Percentiles rank a stretch among this genome's conserved stretches.
Conservation (phyloP, 2,329 filamentous ascomycete species). For the Sporothrix dimorphospora region DNA sequence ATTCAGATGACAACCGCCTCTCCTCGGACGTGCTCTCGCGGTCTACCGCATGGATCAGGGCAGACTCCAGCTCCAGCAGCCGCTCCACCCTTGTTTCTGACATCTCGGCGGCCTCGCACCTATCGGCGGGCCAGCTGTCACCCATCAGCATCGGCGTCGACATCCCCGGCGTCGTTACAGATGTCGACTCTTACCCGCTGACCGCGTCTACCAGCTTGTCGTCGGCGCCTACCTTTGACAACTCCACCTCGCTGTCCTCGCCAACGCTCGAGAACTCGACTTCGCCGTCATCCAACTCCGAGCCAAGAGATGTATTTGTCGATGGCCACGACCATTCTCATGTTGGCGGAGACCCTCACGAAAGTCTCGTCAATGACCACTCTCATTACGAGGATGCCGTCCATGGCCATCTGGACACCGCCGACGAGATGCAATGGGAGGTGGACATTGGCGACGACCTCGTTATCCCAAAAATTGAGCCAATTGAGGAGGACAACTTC, state of each 20-base stretch:
- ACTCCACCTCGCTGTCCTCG: slow-evolving; percentile 45
- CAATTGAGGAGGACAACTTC: slow-evolving; percentile 58
- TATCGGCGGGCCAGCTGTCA: slow-evolving; percentile 53
- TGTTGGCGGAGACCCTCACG: not conserved
- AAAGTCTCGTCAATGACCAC: not conserved
- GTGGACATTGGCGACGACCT: slow-evolving; percentile 50
- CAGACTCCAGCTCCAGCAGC: slow-evolving; percentile 37
- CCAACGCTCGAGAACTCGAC: slow-evolving; percentile 51
- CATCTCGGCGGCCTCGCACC: slow-evolving; percentile 37
- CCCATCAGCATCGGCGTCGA: slow-evolving; percentile 58
- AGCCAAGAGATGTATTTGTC: slow-evolving; percentile 50
- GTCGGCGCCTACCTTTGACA: slow-evolving; percentile 22
- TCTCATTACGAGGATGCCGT: slow-evolving; percentile 23
- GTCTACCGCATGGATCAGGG: slow-evolving; percentile 44
- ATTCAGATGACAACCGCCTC: slow-evolving; percentile 46
- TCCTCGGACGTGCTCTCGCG: slow-evolving; percentile 41
- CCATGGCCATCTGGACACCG: slow-evolving; percentile 37
- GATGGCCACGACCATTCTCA: slow-evolving; percentile 37
- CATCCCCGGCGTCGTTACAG: slow-evolving; percentile 35
- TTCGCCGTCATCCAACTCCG: slow-evolving; percentile 52
- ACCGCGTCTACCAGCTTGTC: slow-evolving; percentile 34
- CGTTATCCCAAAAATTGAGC: slow-evolving; percentile 59
- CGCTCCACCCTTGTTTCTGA: slow-evolving; percentile 42
- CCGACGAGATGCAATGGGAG: slow-evolving; percentile 53
- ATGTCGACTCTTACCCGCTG: slow-evolving; percentile 36